Evolutionary conservation across 208 protist genomes (phyloP), one percentile per base, ranked within the genome.

Genomic region (Acanthamoeba triangularis): DNA sequence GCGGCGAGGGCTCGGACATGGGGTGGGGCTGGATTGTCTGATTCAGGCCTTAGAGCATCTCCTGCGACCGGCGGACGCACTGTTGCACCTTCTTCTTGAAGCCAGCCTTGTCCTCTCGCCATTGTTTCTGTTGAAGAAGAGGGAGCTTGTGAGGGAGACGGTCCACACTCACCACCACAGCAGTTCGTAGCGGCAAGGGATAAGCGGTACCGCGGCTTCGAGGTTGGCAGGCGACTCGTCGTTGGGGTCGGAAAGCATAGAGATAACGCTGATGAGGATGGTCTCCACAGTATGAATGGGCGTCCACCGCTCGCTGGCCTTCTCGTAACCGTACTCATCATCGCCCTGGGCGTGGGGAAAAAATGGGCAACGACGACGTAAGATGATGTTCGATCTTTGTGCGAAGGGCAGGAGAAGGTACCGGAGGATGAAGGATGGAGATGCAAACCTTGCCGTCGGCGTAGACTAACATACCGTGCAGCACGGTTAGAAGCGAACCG

Each of bases 201-300:
- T 30, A 78, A n/a, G 95, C 56, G 94, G 59, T 90, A 98, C 97
- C 8, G 98, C 97, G 52, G 98, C 98, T 84, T 99, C 98, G 14
- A 98, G 67, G 84, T 99, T 99, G 28, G 98, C 98, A 28, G 98
- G 98, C 33, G 96, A 98, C 65, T 98, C 97, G 78, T 98, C 97
- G 95, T 98, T 99, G 67, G 98, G 98, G 80, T 98, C 96, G 65
- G 95, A 96, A 4, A 99, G 95, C 96, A 99, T 98, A 33, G 97
- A 98, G 33, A 99, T 97, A 23, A 99, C 98, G 85, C 90, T 97
- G 10, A 99, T 59, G 14, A 99, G 54, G 90, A 99, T 98, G 41
- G 96, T 98, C 49, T 98, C 97, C 3, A 99, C 98, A 10, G 96
- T 98, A 47, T 98, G 97, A 47, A 98, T 96, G 80, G 98, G 98